Percentiles rank a stretch among this genome's conserved stretches.
Evolutionary conservation across 2,329 filamentous ascomycete genomes (phyloP).

Genomic region (Coccinonectria pachysandricola): DNA sequence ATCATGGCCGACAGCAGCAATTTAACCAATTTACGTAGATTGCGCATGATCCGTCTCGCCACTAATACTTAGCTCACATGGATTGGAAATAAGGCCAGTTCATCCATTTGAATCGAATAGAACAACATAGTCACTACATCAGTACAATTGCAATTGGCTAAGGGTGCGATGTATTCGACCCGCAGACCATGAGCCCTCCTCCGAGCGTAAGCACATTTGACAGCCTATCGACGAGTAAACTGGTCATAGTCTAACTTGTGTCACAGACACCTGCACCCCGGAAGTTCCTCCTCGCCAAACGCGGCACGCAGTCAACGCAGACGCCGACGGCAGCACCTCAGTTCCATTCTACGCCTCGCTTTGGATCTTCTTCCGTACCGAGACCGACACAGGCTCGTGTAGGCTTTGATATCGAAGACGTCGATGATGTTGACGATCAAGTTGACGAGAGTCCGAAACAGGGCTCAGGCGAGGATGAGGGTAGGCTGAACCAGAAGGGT

Average conservation of each 20-base stretch:
- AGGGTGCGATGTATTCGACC: conserved; percentile 10
- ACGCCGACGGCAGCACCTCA: conserved; percentile 20
- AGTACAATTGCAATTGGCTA: too few relatives aligned
- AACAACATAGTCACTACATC: too few relatives aligned
- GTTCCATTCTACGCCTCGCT: conserved; percentile 30
- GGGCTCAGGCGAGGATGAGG: conserved; percentile 2
- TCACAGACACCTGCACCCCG: conserved; percentile 30
- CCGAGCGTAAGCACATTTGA: conserved; percentile 13
- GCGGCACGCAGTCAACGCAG: conserved; percentile 23
- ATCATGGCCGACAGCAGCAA: too few relatives aligned
- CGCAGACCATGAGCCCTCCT: conserved; percentile 17
- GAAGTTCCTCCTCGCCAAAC: conserved; percentile 28
- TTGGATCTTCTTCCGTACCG: conserved; percentile 23
- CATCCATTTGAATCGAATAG: too few relatives aligned
- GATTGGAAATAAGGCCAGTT: too few relatives aligned
- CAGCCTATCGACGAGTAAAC: too few relatives aligned
- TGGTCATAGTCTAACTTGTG: conserved; percentile 2
- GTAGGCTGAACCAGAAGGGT: too few relatives aligned
- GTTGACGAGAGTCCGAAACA: conserved; percentile 4
- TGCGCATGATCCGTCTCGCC: too few relatives aligned
- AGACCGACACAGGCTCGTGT: conserved; percentile 18
- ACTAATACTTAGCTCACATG: too few relatives aligned
- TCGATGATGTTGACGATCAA: conserved; percentile 19
- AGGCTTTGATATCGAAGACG: conserved; percentile 23
- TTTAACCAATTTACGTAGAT: too few relatives aligned